Evolutionary conservation across 1,284 basidiomycete genomes (phyloP), one percentile per base, ranked within the genome.

Genomic region (Leccinum griseonigrum): DNA sequence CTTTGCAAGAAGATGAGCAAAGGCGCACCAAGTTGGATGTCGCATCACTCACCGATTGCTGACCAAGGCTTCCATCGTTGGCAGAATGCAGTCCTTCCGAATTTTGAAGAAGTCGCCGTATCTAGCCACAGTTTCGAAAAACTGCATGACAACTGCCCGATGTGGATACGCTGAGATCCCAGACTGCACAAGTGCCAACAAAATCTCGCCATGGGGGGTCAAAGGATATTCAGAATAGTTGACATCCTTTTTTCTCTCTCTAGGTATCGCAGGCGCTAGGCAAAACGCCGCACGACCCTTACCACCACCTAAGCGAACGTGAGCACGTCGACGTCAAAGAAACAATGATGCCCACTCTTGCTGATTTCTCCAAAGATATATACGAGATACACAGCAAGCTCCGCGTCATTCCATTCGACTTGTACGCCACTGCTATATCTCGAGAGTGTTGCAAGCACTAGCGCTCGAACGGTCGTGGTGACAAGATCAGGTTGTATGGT

Each of bases 71-170:
- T 96, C 90, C 54, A 99, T 79, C 4, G 94, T 87, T 29, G 92
- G 90, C 70, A 92, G 81, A 65, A 98, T 91, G 68, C 90, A 91
- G 65, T 94, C 87, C 72, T 91, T 90, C 64, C 94, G 88, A 38
- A 95, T 87, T 75, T 93, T 95, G 86, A 98, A 99, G 76, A 98
- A 98, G 72, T 98, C 95, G 46, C 89, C 86, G 74, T 99, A 99
- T 60, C 98, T 87, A 14, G 94, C 87, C 9, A 87, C 85, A 26
- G 93, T 93, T 77, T 99, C 97, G 68, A 98, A 98, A 77, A 92
- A 97, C 71, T 97, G 94, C 75, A 98, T 83, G 13, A 87, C 83
- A n/a, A 98, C 97, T 9, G 90, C 84, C 29, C 90, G 88, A 75
- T 98, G 91, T 2, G 94, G 93, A 77, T 91, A 96, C 1, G 83